These are phyloP conservation scores for Termitomyces sp. DNA, from an alignment of 768 basidiomycete species.

Conservation along the genomic window DNA sequence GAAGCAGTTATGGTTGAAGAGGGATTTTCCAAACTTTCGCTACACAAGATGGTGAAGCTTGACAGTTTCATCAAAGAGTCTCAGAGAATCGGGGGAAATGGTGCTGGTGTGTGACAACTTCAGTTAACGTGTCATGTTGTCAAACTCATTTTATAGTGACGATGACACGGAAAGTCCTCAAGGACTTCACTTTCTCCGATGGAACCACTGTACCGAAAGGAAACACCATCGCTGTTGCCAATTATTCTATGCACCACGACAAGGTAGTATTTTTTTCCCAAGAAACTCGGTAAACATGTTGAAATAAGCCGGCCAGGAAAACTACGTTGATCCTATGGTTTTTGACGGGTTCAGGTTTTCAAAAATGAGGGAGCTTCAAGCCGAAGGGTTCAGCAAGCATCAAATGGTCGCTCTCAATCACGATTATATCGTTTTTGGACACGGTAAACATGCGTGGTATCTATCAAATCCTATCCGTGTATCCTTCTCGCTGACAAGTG, in stretches of 20 bases:
- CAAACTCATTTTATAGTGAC: conserved; percentile 1
- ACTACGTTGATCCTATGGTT: conserved; percentile 10
- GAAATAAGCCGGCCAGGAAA: conserved; percentile 7
- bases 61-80: conserved; percentile 41
- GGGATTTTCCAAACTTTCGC: conserved; percentile 7
- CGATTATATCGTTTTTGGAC: conserved; percentile 24
- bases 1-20: not conserved
- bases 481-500: not conserved
- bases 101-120: conserved; percentile 14
- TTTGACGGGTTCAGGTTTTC: conserved; percentile 39
- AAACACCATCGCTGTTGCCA: conserved; percentile 24
- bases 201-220: conserved; percentile 35
- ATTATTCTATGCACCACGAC: conserved; percentile 24
- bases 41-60: conserved; percentile 30
- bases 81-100: conserved; percentile 26
- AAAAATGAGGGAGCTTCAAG: conserved; percentile 20
- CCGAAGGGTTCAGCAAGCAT: conserved; percentile 18
- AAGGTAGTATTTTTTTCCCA: conserved; percentile 10
- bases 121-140: not conserved
- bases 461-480: not conserved
- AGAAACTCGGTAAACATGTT: not conserved
- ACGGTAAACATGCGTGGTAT: conserved; percentile 20
- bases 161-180: conserved; percentile 26
- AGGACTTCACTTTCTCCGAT: conserved; percentile 39
- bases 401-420: conserved; percentile 21